phyloP scores from a whole-genome alignment of 2,329 filamentous ascomycete species.

The Apiospora phragmitis region DNA sequence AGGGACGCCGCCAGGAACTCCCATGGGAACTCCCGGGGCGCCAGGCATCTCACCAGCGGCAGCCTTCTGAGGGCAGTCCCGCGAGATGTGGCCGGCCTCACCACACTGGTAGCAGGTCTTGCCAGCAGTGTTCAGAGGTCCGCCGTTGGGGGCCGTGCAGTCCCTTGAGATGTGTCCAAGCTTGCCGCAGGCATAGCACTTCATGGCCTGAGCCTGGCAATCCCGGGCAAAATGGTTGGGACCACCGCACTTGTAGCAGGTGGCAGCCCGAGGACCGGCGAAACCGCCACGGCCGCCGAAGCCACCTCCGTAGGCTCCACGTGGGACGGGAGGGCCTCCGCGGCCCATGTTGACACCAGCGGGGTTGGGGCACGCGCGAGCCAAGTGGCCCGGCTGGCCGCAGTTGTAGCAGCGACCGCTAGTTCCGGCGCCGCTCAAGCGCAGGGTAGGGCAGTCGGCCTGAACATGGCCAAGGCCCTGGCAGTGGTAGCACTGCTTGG shows the following conservation, averaged over 20 bases:
- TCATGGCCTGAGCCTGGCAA: constrained; percentile 98
- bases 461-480: constrained; percentile 98
- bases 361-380: constrained; percentile 84
- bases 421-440: constrained; percentile 78
- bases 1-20: not conserved
- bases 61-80: constrained; percentile 82
- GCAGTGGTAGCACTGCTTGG: constrained; percentile 99
- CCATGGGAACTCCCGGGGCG: not conserved
- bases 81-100: constrained; percentile 92
- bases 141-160: constrained; percentile 95
- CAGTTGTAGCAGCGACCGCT: constrained; percentile 96
- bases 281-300: constrained; percentile 71
- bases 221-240: constrained; percentile 98
- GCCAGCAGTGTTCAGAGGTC: constrained; percentile 89
- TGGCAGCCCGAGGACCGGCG: constrained; percentile 65
- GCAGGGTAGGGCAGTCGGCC: constrained; percentile 96
- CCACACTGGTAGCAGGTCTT: constrained; percentile 99
- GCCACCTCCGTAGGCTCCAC: constrained; percentile 68
- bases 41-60: constrained; percentile 47
- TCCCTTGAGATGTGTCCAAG: constrained; percentile 90
- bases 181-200: constrained; percentile 97
- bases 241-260: constrained; percentile 75
- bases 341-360: constrained; percentile 60
- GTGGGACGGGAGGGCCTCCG: constrained; percentile 65
- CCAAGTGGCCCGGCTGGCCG: constrained; percentile 88